Evolutionary conservation across 306 rosid genomes (phyloP).

Genomic region (Corylus avellana): DNA sequence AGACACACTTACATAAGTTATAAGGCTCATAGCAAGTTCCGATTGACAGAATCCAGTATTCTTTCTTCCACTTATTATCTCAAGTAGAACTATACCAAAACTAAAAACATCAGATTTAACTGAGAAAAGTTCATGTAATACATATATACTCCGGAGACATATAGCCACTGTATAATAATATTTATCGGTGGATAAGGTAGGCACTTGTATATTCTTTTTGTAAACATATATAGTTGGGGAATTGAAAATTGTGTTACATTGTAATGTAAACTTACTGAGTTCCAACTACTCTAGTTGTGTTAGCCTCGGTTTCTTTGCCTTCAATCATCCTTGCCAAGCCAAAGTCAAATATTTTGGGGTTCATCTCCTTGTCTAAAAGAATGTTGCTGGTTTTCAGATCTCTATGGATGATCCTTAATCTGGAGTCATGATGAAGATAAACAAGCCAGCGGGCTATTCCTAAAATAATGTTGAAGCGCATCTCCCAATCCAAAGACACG

Average conservation of each 20-base stretch:
- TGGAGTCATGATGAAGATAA: constrained; percentile 45
- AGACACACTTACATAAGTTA: constrained; percentile 45
- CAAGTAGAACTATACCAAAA: constrained; percentile 57
- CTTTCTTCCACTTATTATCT: constrained; percentile 54
- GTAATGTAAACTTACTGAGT: constrained; percentile 26
- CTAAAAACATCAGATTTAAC: constrained; percentile 56
- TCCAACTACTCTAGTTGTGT: constrained; percentile 28
- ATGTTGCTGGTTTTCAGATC: constrained; percentile 39
- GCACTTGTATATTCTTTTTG: neutral
- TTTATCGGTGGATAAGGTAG: neutral
- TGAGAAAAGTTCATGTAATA: constrained; percentile 49
- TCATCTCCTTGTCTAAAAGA: constrained; percentile 38
- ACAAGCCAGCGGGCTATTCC: constrained; percentile 30
- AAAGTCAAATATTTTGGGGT: constrained; percentile 40
- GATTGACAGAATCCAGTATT: constrained; percentile 42
- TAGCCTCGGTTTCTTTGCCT: constrained; percentile 34
- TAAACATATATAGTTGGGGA: too few species aligned
- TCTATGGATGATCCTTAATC: constrained; percentile 36
- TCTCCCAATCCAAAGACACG: constrained; percentile 35
- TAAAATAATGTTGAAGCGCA: constrained; percentile 41
- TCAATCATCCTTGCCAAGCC: constrained; percentile 38
- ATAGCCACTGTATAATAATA: constrained; percentile 36
- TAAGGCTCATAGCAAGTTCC: constrained; percentile 40
- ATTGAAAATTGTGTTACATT: neutral
- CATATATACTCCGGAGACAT: constrained; percentile 56